Percentiles rank a stretch among this genome's conserved stretches.
phyloP scores from a whole-genome alignment of 306 rosid genomes.

The Sesbania bispinosa region DNA sequence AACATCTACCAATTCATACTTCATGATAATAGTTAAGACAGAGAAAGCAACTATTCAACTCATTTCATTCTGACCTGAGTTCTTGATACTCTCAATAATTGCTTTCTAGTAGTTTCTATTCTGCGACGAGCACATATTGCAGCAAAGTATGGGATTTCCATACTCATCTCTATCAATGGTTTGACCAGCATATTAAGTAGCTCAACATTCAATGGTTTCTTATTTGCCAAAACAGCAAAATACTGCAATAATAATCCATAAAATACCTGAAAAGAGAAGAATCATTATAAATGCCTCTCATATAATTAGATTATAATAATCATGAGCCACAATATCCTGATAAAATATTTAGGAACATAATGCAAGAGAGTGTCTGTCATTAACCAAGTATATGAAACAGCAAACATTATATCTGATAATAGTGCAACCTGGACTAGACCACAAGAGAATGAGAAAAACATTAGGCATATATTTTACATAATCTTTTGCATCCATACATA shows the following conservation, averaged over 20 bases:
- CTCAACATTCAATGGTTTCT: slow-evolving; percentile 64
- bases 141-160: slow-evolving; percentile 86
- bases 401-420: background rate
- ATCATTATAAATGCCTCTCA: background rate
- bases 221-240: slow-evolving; percentile 76
- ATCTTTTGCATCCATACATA: background rate
- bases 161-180: slow-evolving; percentile 88
- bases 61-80: slow-evolving; percentile 54
- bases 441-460: background rate
- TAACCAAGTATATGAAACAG: background rate
- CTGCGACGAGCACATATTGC: slow-evolving; percentile 95
- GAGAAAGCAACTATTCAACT: slow-evolving; percentile 5
- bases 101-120: slow-evolving; percentile 57
- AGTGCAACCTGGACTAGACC: background rate
- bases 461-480: background rate
- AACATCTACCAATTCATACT: slow-evolving; percentile 2
- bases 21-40: background rate
- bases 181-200: slow-evolving; percentile 67
- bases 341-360: slow-evolving; percentile 14
- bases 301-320: background rate
- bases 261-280: slow-evolving; percentile 63
- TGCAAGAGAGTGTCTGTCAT: background rate
- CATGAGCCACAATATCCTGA: slow-evolving; percentile 1
- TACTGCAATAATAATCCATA: slow-evolving; percentile 87
- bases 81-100: slow-evolving; percentile 56